These are phyloP conservation scores for Tricholoma saponaceum DNA, from an alignment of 768 basidiomycete species.

Conservation along the genomic window DNA sequence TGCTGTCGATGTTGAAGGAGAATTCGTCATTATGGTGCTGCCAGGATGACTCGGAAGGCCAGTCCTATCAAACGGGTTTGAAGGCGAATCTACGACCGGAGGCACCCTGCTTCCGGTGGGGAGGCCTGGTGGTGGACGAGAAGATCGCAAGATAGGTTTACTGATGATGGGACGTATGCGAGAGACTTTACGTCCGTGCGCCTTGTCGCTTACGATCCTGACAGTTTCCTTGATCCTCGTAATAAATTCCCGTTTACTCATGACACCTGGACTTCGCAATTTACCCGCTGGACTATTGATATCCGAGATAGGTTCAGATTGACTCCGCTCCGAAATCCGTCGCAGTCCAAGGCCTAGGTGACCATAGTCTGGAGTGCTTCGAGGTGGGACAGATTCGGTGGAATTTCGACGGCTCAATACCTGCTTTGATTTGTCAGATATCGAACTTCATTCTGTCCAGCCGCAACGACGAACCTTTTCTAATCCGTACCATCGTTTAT, in stretches of 20 bases:
- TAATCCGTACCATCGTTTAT: constrained; percentile 68
- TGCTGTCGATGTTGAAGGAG: constrained; percentile 64
- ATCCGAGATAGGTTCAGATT: constrained; percentile 17
- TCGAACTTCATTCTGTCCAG: constrained; percentile 15
- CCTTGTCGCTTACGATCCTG: constrained; percentile 63
- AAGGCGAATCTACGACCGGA: constrained; percentile 26
- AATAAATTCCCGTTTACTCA: constrained; percentile 70
- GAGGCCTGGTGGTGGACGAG: constrained; percentile 14
- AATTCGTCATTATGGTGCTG: constrained; percentile 49
- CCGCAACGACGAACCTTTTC: constrained; percentile 22
- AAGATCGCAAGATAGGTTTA: constrained; percentile 45
- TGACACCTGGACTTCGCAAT: constrained; percentile 44
- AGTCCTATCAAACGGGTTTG: constrained; percentile 40
- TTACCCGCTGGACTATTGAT: constrained; percentile 23
- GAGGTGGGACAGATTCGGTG: constrained; percentile 11
- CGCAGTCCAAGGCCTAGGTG: constrained; percentile 45
- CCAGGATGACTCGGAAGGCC: constrained; percentile 35
- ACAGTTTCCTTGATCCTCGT: constrained; percentile 60
- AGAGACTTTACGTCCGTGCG: constrained; percentile 28
- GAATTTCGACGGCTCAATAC: constrained; percentile 13
- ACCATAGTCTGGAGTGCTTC: constrained; percentile 22
- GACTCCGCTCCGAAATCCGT: constrained; percentile 43
- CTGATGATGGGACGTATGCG: constrained; percentile 50
- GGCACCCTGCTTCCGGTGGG: constrained; percentile 7
- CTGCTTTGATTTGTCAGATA: constrained; percentile 11